These are phyloP conservation scores for Pyrus communis DNA, from an alignment of 306 rosid species.

Conservation along the genomic window DNA sequence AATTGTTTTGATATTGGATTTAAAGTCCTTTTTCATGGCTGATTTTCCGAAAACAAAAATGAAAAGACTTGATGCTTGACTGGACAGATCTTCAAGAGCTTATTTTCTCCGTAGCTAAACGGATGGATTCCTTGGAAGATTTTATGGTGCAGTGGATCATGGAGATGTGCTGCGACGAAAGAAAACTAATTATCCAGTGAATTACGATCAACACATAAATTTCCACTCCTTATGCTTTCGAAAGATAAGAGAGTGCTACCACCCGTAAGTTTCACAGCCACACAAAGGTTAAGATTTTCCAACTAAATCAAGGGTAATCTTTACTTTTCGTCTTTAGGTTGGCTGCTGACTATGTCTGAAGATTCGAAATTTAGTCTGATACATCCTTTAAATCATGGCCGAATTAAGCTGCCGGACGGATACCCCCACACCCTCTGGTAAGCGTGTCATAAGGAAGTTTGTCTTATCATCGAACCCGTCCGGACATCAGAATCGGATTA, in stretches of 20 bases:
- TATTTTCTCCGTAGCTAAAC: neutral
- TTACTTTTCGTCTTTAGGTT: neutral
- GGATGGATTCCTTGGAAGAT: neutral
- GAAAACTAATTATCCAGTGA: neutral
- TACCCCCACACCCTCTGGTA: rapidly evolving
- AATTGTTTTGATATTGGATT: neutral
- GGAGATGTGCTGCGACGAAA: neutral
- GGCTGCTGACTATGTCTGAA: neutral
- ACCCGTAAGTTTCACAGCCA: neutral
- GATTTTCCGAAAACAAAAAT: neutral
- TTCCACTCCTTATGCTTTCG: neutral
- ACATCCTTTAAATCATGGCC: neutral
- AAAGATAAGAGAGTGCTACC: neutral
- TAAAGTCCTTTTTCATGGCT: neutral
- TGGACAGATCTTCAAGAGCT: neutral
- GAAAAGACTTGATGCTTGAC: neutral
- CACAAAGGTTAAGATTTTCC: neutral
- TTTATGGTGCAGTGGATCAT: neutral
- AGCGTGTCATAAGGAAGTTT: neutral
- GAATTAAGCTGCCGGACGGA: neutral
- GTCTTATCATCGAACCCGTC: neutral
- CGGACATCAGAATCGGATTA: neutral
- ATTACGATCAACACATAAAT: neutral
- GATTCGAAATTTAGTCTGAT: neutral
- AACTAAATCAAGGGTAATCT: neutral